phyloP scores from a whole-genome alignment of 192 early-diverging fungal species.

The Coemansia sp. region DNA sequence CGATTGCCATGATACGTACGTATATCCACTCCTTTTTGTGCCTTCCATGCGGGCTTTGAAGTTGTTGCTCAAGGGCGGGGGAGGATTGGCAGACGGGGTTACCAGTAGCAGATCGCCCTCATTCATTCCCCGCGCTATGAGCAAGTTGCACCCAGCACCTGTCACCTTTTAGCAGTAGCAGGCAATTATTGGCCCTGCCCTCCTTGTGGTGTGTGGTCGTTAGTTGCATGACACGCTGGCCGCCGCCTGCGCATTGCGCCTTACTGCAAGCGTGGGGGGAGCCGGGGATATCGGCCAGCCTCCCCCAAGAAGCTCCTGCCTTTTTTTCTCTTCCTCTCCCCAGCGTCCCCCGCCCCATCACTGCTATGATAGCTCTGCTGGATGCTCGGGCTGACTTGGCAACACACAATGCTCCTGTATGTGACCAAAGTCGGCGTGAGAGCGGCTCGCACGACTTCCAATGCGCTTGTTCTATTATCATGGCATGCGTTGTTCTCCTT shows the following conservation, averaged over 20 bases:
- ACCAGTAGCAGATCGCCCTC: neutral
- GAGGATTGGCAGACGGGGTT: constrained; percentile 4
- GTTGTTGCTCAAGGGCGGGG: neutral
- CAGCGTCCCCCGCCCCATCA: neutral
- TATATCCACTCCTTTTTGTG: constrained; percentile 7
- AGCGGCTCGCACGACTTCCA: constrained; percentile 1
- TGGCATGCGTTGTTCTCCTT: neutral
- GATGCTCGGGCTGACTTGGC: neutral
- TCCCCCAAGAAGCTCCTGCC: constrained; percentile 5
- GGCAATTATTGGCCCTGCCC: constrained; percentile 8
- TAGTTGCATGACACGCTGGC: neutral
- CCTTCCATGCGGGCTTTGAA: neutral
- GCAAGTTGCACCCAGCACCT: neutral
- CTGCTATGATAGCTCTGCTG: neutral
- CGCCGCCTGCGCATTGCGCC: constrained; percentile 14
- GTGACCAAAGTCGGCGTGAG: constrained; percentile 3
- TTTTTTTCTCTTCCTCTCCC: neutral
- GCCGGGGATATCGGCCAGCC: constrained; percentile 7
- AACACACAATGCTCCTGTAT: neutral
- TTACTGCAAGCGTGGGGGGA: constrained; percentile 13
- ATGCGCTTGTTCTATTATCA: neutral
- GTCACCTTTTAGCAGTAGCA: constrained; percentile 4
- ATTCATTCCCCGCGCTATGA: neutral
- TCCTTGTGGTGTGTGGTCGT: neutral
- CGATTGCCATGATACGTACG: constrained; percentile 51